Conservation (phyloP, 163 green algal species). For the Coccomyxa subellipsoidea region DNA sequence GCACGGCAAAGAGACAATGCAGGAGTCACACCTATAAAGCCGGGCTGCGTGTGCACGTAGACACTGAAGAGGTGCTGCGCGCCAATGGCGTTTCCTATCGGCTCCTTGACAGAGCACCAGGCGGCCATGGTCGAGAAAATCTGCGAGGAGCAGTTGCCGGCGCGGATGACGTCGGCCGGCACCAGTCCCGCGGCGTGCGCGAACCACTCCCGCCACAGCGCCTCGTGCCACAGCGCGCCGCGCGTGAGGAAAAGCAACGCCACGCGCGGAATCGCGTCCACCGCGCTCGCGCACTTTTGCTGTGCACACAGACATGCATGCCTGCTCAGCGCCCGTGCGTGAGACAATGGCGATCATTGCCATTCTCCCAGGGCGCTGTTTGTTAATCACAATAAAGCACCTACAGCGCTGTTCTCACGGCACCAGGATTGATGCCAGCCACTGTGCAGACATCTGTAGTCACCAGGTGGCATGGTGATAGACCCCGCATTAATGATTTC, state of each 20-base stretch:
- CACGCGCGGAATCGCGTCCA: slow-evolving; percentile 16
- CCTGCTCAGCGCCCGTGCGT: too few relatives aligned
- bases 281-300: neutral
- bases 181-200: slow-evolving; percentile 1
- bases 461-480: too few relatives aligned
- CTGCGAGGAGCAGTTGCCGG: neutral
- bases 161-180: neutral
- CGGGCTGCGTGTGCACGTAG: slow-evolving; percentile 29
- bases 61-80: slow-evolving; percentile 35
- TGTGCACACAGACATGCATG: neutral
- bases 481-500: too few relatives aligned
- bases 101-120: neutral
- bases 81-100: neutral
- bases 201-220: slow-evolving; percentile 31
- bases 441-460: too few relatives aligned
- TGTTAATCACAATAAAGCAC: too few relatives aligned
- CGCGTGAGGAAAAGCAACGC: slow-evolving; percentile 37
- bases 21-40: slow-evolving; percentile 3
- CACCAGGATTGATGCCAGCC: too few relatives aligned
- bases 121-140: neutral
- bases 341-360: too few relatives aligned
- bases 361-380: too few relatives aligned
- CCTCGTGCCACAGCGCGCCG: slow-evolving; percentile 31
- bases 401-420: too few relatives aligned
- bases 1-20: neutral